Evolutionary conservation across 768 basidiomycete species (phyloP).

Genomic region (Pulveroboletus sp.): DNA sequence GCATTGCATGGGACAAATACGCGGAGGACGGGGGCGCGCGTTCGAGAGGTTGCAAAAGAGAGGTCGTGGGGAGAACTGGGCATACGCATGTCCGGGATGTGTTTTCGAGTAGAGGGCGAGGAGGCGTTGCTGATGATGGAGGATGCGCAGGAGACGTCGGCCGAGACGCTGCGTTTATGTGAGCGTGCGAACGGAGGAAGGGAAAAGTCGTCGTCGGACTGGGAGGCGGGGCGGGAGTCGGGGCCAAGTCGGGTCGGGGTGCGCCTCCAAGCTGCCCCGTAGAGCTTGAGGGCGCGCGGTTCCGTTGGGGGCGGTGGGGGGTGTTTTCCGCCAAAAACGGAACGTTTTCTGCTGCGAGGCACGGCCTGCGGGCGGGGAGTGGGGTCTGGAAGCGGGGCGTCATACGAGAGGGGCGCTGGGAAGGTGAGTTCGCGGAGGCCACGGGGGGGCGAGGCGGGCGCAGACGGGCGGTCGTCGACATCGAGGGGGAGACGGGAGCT

Average conservation of each 20-base stretch:
- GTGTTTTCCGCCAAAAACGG: conserved; percentile 38
- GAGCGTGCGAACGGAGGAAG: conserved; percentile 32
- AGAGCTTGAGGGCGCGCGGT: conserved; percentile 45
- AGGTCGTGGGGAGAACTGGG: conserved; percentile 59
- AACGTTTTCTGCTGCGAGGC: conserved; percentile 24
- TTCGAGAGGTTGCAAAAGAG: conserved; percentile 52
- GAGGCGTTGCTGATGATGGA: conserved; percentile 24
- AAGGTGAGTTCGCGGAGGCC: conserved; percentile 61
- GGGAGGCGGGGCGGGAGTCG: conserved; percentile 24
- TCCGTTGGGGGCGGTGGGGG: conserved; percentile 47
- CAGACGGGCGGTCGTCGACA: conserved; percentile 31
- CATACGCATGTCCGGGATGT: conserved; percentile 9
- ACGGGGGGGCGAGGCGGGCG: conserved; percentile 25
- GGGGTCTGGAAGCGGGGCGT: conserved; percentile 9
- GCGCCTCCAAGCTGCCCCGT: conserved; percentile 51
- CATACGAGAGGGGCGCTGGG: conserved; percentile 68
- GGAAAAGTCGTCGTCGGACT: conserved; percentile 41
- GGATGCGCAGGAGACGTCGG: conserved; percentile 46
- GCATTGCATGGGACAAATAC: conserved; percentile 71
- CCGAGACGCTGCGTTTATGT: conserved; percentile 41
- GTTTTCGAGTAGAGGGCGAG: conserved; percentile 18
- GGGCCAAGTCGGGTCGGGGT: conserved; percentile 16
- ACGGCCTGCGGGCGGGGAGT: no score
- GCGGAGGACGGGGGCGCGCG: conserved; percentile 69
- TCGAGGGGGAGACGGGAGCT: conserved; percentile 52